These are phyloP conservation scores for Phialemoniopsis sp. DNA, from an alignment of 2,329 filamentous ascomycete genomes.

Conservation along the genomic window DNA sequence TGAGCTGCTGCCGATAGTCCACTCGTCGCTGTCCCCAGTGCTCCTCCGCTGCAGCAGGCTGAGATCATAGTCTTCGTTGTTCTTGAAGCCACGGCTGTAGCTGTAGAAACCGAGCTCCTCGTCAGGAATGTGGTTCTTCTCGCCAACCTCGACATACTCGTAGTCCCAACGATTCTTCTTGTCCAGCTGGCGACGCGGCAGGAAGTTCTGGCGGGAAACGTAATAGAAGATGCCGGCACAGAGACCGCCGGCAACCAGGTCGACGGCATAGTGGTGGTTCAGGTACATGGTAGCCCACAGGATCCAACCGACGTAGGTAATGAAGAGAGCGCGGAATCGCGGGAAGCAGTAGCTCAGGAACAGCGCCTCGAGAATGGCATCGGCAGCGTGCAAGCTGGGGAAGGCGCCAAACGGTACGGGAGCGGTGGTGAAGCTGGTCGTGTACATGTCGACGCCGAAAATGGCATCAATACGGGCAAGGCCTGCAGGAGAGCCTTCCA, in stretches of 20 bases:
- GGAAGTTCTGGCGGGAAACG: slow-evolving; percentile 71
- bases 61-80: slow-evolving; percentile 40
- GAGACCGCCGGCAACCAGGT: slow-evolving; percentile 80
- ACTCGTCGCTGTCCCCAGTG: slow-evolving; percentile 72
- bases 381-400: slow-evolving; percentile 86
- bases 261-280: slow-evolving; percentile 94
- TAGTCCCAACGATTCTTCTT: slow-evolving; percentile 94
- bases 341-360: slow-evolving; percentile 95
- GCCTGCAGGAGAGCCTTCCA: slow-evolving; percentile 84
- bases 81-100: slow-evolving; percentile 21
- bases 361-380: slow-evolving; percentile 82
- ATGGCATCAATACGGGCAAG: slow-evolving; percentile 84
- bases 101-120: slow-evolving; percentile 34
- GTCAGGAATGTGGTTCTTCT: slow-evolving; percentile 34
- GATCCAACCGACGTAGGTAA: slow-evolving; percentile 84
- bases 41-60: slow-evolving; percentile 37
- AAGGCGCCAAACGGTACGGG: slow-evolving; percentile 94
- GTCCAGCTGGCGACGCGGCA: slow-evolving; percentile 77
- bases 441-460: slow-evolving; percentile 91
- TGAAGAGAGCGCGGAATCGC: slow-evolving; percentile 71
- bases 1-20: slow-evolving; percentile 83
- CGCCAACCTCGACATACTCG: slow-evolving; percentile 84
- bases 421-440: slow-evolving; percentile 83
- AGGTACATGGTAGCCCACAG: slow-evolving; percentile 99
- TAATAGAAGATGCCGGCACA: slow-evolving; percentile 78